These are phyloP conservation scores for Trichoderma sp. DNA, from an alignment of 2,329 filamentous ascomycete genomes.

Conservation along the genomic window DNA sequence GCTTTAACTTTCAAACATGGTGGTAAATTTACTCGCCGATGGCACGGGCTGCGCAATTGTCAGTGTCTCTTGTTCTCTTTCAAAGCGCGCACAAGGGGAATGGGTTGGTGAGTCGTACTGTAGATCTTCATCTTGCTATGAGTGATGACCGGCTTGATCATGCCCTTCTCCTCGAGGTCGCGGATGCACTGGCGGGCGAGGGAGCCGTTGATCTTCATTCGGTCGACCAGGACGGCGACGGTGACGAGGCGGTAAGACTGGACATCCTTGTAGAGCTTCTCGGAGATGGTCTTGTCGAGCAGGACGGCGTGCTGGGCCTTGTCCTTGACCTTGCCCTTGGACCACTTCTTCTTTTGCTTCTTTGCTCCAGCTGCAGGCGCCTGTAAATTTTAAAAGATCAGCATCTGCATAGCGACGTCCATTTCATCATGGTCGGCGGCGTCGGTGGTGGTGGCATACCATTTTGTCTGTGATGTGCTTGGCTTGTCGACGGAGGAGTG, in stretches of 20 bases:
- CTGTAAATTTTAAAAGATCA: constrained; percentile 28
- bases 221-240: constrained; percentile 96
- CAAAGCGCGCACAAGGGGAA: not conserved
- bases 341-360: constrained; percentile 55
- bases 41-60: constrained; percentile 53
- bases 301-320: constrained; percentile 99
- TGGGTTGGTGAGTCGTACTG: constrained; percentile 54
- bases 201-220: constrained; percentile 99
- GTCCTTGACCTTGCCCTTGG: constrained; percentile 86
- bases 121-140: constrained; percentile 99
- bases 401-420: constrained; percentile 24
- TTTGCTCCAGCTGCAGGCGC: constrained; percentile 48
- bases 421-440: constrained; percentile 3
- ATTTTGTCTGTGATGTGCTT: constrained; percentile 45
- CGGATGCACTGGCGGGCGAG: constrained; percentile 84
- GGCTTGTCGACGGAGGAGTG: constrained; percentile 37
- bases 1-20: constrained; percentile 33
- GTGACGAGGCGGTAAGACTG: constrained; percentile 99
- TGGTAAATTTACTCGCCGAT: constrained; percentile 48
- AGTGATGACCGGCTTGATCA: constrained; percentile 95
- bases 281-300: constrained; percentile 94
- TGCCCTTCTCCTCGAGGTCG: constrained; percentile 96
- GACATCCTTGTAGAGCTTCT: constrained; percentile 99
- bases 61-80: constrained; percentile 27
- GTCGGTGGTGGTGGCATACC: constrained; percentile 34